Percentiles rank a stretch among this genome's conserved stretches.
These are phyloP conservation scores for Trichocomaceae sp. DNA, from an alignment of 2,329 filamentous ascomycete genomes.

Conservation along the genomic window DNA sequence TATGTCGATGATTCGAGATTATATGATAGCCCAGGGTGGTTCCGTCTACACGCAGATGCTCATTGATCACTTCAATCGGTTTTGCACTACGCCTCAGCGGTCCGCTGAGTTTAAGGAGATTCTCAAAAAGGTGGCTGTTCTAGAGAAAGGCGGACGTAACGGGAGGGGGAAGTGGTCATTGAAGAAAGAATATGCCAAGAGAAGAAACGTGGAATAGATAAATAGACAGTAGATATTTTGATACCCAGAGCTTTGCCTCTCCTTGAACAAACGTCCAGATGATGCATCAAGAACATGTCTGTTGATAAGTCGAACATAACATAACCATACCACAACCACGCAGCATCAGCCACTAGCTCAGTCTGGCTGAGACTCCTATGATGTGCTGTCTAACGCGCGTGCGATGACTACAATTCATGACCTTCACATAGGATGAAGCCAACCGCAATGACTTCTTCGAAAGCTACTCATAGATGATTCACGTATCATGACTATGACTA, in stretches of 20 bases:
- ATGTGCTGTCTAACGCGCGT: no score
- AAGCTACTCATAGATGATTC: background rate
- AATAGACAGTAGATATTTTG: background rate
- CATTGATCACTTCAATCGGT: slow-evolving; percentile 82
- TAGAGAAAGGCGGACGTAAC: slow-evolving; percentile 51
- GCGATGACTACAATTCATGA: no score
- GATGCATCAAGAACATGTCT: no score
- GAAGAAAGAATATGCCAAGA: slow-evolving; percentile 48
- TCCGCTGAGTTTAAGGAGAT: slow-evolving; percentile 77
- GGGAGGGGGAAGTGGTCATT: slow-evolving; percentile 52
- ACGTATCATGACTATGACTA: background rate
- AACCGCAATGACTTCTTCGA: background rate
- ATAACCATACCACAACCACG: no score
- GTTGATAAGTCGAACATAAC: no score
- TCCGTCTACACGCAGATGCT: slow-evolving; percentile 75
- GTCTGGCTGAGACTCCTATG: no score
- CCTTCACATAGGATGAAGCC: background rate
- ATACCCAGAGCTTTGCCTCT: background rate
- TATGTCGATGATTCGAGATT: slow-evolving; percentile 66
- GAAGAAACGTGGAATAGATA: background rate
- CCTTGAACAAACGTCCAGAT: no score
- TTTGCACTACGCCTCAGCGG: slow-evolving; percentile 62
- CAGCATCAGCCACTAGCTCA: no score
- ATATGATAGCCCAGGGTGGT: slow-evolving; percentile 70
- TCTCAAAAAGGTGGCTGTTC: slow-evolving; percentile 65